Conservation (phyloP, 2,329 filamentous ascomycete genomes). For the Chaetomium sp. region DNA sequence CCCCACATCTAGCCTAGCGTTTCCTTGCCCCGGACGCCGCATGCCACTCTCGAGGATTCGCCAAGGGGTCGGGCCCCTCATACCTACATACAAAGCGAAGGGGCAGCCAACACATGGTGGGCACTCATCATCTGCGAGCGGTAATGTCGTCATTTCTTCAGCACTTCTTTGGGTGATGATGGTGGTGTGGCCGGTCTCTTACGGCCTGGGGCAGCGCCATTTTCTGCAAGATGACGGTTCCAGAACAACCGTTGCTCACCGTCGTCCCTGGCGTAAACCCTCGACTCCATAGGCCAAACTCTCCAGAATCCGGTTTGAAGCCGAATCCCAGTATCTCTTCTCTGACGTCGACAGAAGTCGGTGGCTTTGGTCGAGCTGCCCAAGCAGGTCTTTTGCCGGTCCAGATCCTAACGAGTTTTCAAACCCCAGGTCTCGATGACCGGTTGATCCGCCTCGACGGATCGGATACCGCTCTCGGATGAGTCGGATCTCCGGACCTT, state of each 20-base stretch:
- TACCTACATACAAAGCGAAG: neutral
- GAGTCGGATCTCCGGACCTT: slow-evolving; percentile 4
- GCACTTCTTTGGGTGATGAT: neutral
- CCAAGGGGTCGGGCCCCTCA: neutral
- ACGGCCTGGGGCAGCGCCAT: neutral
- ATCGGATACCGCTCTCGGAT: neutral
- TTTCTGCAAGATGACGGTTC: slow-evolving; percentile 4
- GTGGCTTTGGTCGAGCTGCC: slow-evolving; percentile 9
- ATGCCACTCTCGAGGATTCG: neutral
- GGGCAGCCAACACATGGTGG: slow-evolving; percentile 8
- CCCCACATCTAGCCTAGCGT: neutral
- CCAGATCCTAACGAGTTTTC: neutral
- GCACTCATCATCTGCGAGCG: slow-evolving; percentile 11
- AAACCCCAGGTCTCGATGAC: slow-evolving; percentile 2
- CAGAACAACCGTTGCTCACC: slow-evolving; percentile 6
- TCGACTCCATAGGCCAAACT: neutral
- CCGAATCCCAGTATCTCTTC: slow-evolving; percentile 2
- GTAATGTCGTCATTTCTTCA: neutral
- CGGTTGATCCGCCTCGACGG: slow-evolving; percentile 3
- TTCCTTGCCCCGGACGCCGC: neutral
- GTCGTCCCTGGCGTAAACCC: neutral
- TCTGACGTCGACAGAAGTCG: neutral
- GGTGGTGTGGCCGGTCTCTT: neutral
- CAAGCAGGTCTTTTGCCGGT: slow-evolving; percentile 5
- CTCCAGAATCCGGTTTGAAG: neutral